Evolutionary conservation across 2,329 filamentous ascomycete genomes (phyloP), one percentile per base, ranked within the genome.

Genomic region (Mycosphaerella arachidis): DNA sequence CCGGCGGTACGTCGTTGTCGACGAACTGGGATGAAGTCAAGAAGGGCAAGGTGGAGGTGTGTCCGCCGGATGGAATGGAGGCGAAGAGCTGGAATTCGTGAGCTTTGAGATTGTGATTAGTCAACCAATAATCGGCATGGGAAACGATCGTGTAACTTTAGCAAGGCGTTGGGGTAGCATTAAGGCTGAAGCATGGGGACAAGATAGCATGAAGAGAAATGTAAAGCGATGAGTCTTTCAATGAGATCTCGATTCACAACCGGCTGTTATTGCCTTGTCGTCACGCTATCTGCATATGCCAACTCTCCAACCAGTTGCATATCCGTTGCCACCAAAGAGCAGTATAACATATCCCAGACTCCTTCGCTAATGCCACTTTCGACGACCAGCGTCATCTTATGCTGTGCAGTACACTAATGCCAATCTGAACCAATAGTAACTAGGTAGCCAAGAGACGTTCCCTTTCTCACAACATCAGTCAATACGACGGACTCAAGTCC

Each of bases 21-120:
- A 99, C 94, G 0, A 91, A 93, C 73, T 99, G 94, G 94, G 76
- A 78, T 9, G 89, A 96, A 63, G 93, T 97, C 20, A 84, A 85
- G 54, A 83, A 81, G 63, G 85, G 84, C 18, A 88, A 78, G 27
- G 89, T 97, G 29, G 84, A 90, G 72, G 89, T 86, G 0, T 76
- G 79, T 37, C 89, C 91, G 8, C 91, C 91, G 0, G 88, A 92
- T 51, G 91, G 91, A 0, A 86, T 91, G 68, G 86, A 89, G 73
- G 86, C 85, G 2, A 92, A 88, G 81, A 86, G 87, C 71, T 94
- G 88, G 86, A 56, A 58, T 33, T 43, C 40, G 40, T 43, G 40
- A 43, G 40, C 8, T 8, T 20, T 3, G 58, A 50, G 29, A 43
- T 55, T 13, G 6, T 40, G 50, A 24, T 31, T 6, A 4, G 9